These are phyloP conservation scores for Psidium friedrichsthalianum DNA, from an alignment of 345 rosid species.

Conservation along the genomic window DNA sequence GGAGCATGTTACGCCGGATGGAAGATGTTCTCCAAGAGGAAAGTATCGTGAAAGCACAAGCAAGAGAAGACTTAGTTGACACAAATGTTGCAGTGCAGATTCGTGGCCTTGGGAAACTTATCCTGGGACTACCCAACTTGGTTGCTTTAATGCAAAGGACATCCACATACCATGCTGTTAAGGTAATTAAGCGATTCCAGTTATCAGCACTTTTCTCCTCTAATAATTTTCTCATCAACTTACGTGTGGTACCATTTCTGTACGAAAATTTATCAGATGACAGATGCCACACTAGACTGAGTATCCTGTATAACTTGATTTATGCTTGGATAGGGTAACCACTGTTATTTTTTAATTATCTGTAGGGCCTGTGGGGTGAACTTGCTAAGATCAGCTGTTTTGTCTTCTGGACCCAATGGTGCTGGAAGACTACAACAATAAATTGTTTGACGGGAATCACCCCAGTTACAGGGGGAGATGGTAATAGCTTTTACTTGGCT, in stretches of 20 bases:
- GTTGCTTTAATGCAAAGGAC: constrained; percentile 74
- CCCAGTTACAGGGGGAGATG: constrained; percentile 86
- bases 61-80: constrained; percentile 35
- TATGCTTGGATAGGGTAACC: background rate
- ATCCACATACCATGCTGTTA: constrained; percentile 74
- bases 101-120: constrained; percentile 76
- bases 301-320: background rate
- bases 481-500: constrained; percentile 19
- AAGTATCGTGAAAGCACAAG: constrained; percentile 46
- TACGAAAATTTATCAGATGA: background rate
- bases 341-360: background rate
- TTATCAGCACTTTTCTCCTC: background rate
- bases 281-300: background rate
- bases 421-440: constrained; percentile 94
- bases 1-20: constrained; percentile 59
- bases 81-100: constrained; percentile 75
- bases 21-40: constrained; percentile 92
- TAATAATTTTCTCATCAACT: background rate
- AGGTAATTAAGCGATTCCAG: constrained; percentile 22
- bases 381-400: constrained; percentile 68
- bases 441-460: constrained; percentile 87
- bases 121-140: constrained; percentile 51
- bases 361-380: constrained; percentile 86
- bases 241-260: background rate
- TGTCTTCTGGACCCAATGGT: constrained; percentile 98